Conservation (phyloP, 2,329 filamentous ascomycete genomes). For the Chaetothyriales sp. region DNA sequence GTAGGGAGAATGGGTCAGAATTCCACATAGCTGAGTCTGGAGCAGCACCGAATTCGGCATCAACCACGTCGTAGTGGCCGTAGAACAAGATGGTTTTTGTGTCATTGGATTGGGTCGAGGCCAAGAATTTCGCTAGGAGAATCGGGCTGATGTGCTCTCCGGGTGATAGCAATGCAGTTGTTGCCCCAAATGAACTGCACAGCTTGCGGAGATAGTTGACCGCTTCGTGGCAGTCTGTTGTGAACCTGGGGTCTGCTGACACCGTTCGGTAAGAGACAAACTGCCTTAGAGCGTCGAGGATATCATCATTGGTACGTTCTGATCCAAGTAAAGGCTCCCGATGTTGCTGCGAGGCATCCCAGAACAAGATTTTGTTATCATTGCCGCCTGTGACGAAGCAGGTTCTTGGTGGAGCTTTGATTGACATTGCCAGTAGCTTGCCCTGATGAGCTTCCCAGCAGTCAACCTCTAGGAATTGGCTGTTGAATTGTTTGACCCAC, state of each 20-base stretch:
- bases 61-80: conserved; percentile 93
- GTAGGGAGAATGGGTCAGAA: conserved; percentile 76
- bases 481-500: conserved; percentile 66
- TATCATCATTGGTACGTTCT: conserved; percentile 34
- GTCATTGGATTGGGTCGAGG: conserved; percentile 8
- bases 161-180: conserved; percentile 80
- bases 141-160: conserved; percentile 72
- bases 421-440: conserved; percentile 73
- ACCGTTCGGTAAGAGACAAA: conserved; percentile 89
- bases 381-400: conserved; percentile 92
- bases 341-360: conserved; percentile 40
- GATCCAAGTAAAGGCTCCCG: neutral
- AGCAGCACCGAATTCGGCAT: conserved; percentile 46
- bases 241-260: conserved; percentile 71
- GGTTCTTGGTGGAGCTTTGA: conserved; percentile 54
- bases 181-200: conserved; percentile 82
- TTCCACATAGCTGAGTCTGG: conserved; percentile 54
- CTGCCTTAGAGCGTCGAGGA: conserved; percentile 60
- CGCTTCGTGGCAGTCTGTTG: conserved; percentile 82
- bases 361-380: conserved; percentile 76
- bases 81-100: conserved; percentile 88
- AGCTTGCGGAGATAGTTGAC: conserved; percentile 80
- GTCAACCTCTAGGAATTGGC: conserved; percentile 67
- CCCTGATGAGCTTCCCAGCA: conserved; percentile 75
- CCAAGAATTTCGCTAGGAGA: conserved; percentile 79